Conservation (phyloP, 306 rosid species). For the Mucuna pruriens region DNA sequence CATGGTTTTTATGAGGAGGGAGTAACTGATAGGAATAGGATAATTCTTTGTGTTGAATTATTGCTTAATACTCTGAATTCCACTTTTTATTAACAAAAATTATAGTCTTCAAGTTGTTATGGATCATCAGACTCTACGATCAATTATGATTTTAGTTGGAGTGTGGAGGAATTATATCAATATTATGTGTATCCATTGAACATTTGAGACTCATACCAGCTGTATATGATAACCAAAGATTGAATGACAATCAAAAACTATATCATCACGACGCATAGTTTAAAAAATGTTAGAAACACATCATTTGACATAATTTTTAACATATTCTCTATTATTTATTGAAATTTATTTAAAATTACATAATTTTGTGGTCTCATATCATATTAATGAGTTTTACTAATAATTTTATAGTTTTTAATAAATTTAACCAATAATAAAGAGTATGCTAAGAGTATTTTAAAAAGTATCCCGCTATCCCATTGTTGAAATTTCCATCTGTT, state of each 20-base stretch:
- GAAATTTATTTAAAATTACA: too few species aligned
- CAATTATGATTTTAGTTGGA: not conserved
- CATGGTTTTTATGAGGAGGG: too few species aligned
- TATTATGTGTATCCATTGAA: not conserved
- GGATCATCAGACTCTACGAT: not conserved
- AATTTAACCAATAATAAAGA: too few species aligned
- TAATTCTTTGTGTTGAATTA: not conserved
- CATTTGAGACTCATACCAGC: not conserved
- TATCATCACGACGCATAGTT: not conserved
- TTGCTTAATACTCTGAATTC: constrained; percentile 3
- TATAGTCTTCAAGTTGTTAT: not conserved
- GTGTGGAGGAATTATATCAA: not conserved
- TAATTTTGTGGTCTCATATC: too few species aligned
- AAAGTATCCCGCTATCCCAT: too few species aligned
- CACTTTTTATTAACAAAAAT: not conserved
- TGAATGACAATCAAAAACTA: not conserved
- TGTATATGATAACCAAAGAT: not conserved
- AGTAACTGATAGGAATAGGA: constrained; percentile 4
- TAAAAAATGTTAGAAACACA: too few species aligned
- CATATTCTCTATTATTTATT: too few species aligned
- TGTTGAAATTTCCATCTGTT: constrained; percentile 6
- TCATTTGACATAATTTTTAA: too few species aligned
- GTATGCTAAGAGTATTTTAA: too few species aligned
- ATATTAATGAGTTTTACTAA: too few species aligned
- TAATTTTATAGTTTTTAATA: too few species aligned